Percentiles rank a stretch among this genome's conserved stretches.
Evolutionary conservation across 352 stramenopile genomes (phyloP).

Genomic region (Nothophytophthora sp.): DNA sequence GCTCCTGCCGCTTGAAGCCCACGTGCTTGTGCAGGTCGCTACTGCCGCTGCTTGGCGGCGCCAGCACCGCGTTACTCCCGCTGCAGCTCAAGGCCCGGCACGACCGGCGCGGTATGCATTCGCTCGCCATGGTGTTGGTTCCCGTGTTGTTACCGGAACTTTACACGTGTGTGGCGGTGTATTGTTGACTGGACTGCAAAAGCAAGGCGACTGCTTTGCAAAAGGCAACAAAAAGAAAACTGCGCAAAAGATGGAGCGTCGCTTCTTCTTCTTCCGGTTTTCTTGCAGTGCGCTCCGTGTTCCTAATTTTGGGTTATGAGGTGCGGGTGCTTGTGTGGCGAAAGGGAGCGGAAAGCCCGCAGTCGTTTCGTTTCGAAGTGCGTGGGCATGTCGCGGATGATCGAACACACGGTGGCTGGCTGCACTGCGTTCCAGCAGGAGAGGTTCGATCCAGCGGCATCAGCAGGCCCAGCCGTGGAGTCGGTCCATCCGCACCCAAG

Average conservation of each 20-base stretch:
- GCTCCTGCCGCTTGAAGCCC: conserved; percentile 23
- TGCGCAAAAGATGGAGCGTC: too few species aligned
- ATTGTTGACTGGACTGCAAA: too few species aligned
- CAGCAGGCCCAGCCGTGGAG: background rate
- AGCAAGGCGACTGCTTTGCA: too few species aligned
- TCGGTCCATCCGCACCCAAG: background rate
- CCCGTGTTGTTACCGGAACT: background rate
- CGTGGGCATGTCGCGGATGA: conserved; percentile 16
- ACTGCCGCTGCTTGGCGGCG: background rate
- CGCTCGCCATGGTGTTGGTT: conserved; percentile 15
- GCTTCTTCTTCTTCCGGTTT: too few species aligned
- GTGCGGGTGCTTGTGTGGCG: background rate
- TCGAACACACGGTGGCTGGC: conserved; percentile 3
- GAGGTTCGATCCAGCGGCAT: too few species aligned
- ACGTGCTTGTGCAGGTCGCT: conserved; percentile 17
- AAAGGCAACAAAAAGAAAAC: too few species aligned
- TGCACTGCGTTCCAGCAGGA: too few species aligned
- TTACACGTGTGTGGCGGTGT: background rate
- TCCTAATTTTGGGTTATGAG: conserved; percentile 23
- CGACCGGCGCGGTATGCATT: conserved; percentile 19
- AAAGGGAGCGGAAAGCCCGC: background rate
- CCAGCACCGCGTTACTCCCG: background rate
- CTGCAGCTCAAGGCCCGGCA: conserved; percentile 1
- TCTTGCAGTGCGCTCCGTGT: too few species aligned
- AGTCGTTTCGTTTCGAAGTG: conserved; percentile 11